These are phyloP conservation scores for Penicillium nucicola DNA, from an alignment of 495 filamentous ascomycete genomes.

Conservation along the genomic window DNA sequence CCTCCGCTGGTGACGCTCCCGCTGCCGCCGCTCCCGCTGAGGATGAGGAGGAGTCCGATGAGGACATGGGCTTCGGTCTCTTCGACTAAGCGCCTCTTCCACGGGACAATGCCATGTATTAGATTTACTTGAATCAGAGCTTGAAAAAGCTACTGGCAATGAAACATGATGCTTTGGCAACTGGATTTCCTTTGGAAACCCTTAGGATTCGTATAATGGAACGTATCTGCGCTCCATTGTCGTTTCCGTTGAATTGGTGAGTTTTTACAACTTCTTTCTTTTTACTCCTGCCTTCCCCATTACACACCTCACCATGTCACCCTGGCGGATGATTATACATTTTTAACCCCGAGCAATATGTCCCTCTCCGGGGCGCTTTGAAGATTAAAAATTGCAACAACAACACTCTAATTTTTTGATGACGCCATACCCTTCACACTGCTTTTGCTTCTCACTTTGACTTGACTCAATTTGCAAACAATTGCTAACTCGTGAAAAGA, in stretches of 20 bases:
- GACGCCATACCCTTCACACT: conserved; percentile 37
- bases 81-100: conserved; percentile 50
- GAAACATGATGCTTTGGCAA: conserved; percentile 35
- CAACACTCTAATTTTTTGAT: conserved; percentile 65
- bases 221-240: conserved; percentile 41
- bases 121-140: conserved; percentile 33
- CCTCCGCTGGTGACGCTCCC: conserved; percentile 45
- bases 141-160: conserved; percentile 27
- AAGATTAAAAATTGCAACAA: conserved; percentile 55
- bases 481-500: conserved; percentile 27
- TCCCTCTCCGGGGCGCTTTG: conserved; percentile 35
- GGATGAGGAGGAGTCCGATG: conserved; percentile 45
- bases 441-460: conserved; percentile 11
- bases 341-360: conserved; percentile 55
- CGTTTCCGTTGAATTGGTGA: conserved; percentile 28
- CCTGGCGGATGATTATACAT: conserved; percentile 52
- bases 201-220: conserved; percentile 32
- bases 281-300: conserved; percentile 1
- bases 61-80: conserved; percentile 55
- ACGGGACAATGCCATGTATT: conserved; percentile 41
- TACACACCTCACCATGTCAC: background rate
- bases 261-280: conserved; percentile 13
- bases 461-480: conserved; percentile 11
- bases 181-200: conserved; percentile 10
- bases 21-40: conserved; percentile 55